Base-by-base conservation (phyloP, 2,329 filamentous ascomycete species). In the Xylaria sp. region DNA sequence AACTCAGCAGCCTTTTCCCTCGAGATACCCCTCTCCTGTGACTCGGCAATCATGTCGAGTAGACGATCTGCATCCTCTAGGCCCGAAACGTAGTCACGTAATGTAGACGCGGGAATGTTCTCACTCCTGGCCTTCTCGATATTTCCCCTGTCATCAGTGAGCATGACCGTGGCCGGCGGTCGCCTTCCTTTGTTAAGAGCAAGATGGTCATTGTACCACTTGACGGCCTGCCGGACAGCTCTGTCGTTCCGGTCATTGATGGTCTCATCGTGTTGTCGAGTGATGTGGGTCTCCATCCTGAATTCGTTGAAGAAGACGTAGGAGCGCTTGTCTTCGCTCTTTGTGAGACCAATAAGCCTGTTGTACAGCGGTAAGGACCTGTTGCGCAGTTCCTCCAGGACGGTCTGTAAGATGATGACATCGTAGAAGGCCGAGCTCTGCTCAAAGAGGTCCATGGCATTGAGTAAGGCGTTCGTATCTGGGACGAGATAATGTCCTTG, bases 251-350 rank as follows among this genome's bases (percentile, higher is more conserved):
- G 84, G 71, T 99, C 94, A 70, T 99, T 99, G 74, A 99, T 94
- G 2, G 85, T 89, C 76, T 99, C 94, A 37, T 90, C 88, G 5
- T 81, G 73, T 18, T 87, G 82, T 57, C 94, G 83, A 22, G 82
- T 76, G 44, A 97, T 84, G 68, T 96, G 90, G 0, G 94, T 99
- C 72, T 99, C 95, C 38, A 92, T 79, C 47, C 93, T 85, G 69
- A 99, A 99, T 66, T 99, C 94, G 72, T 99, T 99, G 83, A 97
- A 97, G 72, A 99, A 99, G 48, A 99, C 91, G 69, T 97, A 97
- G 71, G 96, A 97, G 50, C 93, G 86, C 79, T 99, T 99, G 62
- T 96, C 92, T 66, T 96, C 92, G 68, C 93, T 96, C 74, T 93
- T 96, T 38, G 92, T 96, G 60, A 99, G 79, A 19, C 89, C 87